A percentile compares a stretch with the other conserved stretches of the same genome.
These are phyloP conservation scores for Suhomyces kunorum DNA, from an alignment of 1,139 yeast genomes.

Conservation along the genomic window DNA sequence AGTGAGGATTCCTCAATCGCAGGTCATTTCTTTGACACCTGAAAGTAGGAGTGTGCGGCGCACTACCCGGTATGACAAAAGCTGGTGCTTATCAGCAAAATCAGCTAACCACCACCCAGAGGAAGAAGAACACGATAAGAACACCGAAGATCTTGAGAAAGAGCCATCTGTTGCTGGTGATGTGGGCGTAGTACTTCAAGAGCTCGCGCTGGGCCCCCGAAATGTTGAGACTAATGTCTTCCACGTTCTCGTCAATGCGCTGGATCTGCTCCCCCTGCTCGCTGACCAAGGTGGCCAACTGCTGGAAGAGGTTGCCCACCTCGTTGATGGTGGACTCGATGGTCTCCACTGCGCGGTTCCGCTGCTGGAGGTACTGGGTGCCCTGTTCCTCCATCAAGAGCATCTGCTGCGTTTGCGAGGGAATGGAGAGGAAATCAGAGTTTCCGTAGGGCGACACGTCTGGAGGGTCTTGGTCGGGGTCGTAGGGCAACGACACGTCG, in stretches of 20 bases:
- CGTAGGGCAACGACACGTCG: constrained; percentile 30
- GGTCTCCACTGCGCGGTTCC: constrained; percentile 90
- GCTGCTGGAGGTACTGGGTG: constrained; percentile 73
- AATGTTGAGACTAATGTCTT: constrained; percentile 85
- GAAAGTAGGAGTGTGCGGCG: constrained; percentile 4
- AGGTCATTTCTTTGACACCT: constrained; percentile 6
- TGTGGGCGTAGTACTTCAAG: constrained; percentile 83
- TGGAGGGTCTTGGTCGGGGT: constrained; percentile 39
- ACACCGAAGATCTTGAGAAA: constrained; percentile 89
- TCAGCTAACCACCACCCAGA: constrained; percentile 77
- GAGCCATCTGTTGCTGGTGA: constrained; percentile 89
- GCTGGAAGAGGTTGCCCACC: constrained; percentile 92
- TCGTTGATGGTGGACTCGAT: constrained; percentile 95
- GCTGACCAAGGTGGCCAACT: constrained; percentile 94
- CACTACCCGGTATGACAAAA: constrained; percentile 5
- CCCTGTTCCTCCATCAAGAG: constrained; percentile 75
- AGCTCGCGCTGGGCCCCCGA: constrained; percentile 94
- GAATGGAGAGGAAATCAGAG: constrained; percentile 56
- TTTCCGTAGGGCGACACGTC: constrained; percentile 24
- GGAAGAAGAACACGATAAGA: constrained; percentile 69
- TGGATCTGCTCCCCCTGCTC: constrained; percentile 97
- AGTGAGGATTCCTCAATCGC: constrained; percentile 2
- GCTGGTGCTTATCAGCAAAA: constrained; percentile 2
- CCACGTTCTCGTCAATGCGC: constrained; percentile 92
- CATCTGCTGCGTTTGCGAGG: constrained; percentile 77